These are phyloP conservation scores for Termitomyces heimii DNA, from an alignment of 768 basidiomycete genomes.

Conservation along the genomic window DNA sequence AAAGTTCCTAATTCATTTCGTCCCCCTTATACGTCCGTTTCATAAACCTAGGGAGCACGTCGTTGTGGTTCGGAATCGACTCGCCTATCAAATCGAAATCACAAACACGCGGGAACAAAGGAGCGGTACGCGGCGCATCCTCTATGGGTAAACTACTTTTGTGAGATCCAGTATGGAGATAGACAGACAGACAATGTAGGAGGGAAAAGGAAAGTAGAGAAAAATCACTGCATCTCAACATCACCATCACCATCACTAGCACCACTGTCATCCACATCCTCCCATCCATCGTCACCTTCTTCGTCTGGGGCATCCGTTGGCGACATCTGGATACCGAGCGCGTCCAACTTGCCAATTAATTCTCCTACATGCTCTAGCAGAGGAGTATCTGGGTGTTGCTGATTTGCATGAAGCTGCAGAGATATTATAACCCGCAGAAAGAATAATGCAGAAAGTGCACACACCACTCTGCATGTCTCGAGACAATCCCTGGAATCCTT, in stretches of 20 bases:
- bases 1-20: conserved; percentile 12
- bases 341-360: conserved; percentile 62
- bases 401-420: conserved; percentile 58
- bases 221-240: conserved; percentile 46
- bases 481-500: conserved; percentile 76
- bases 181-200: neutral
- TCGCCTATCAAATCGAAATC: neutral
- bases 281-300: conserved; percentile 49
- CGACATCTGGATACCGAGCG: conserved; percentile 58
- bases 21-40: conserved; percentile 3
- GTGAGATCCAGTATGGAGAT: neutral
- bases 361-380: conserved; percentile 73
- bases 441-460: conserved; percentile 17
- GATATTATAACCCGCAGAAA: conserved; percentile 3
- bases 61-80: conserved; percentile 4
- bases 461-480: conserved; percentile 75
- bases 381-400: conserved; percentile 72
- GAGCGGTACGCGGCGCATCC: neutral
- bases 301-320: conserved; percentile 51
- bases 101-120: neutral
- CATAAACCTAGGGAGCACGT: neutral
- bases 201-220: neutral
- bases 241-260: conserved; percentile 53
- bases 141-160: conserved; percentile 26
- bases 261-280: conserved; percentile 53